Base-by-base conservation (phyloP, 2,329 filamentous ascomycete species). In the Sporothrix humicola region DNA sequence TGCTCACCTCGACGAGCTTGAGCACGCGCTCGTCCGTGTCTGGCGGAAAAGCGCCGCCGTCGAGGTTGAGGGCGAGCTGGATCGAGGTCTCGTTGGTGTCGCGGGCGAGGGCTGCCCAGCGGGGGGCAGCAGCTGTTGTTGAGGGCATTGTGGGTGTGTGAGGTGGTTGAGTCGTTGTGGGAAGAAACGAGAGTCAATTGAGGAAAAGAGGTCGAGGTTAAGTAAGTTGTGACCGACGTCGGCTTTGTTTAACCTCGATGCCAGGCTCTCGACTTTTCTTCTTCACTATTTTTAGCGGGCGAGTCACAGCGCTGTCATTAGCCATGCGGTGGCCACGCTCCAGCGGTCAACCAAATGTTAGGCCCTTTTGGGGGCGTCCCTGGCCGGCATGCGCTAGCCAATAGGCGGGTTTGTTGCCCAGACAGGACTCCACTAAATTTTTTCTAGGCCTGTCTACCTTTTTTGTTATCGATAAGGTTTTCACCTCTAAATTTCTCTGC, bases 41-140 rank as follows among this genome's bases (percentile, higher is more conserved):
- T 15, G 88, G 85, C 37, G 92, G 90, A 81, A 93, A 72, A 8
- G 20, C 92, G 58, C 86, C 87, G 81, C 96, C 96, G 83, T 99
- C 96, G 75, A 99, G 89, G 84, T 96, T 97, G 78, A 99, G 87
- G 54, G 93, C 93, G 76, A 98, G 87, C 81, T 96, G 91, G 82
- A 99, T 97, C 82, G 97, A 97, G 81, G 96, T 99, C 86, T 99
- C 96, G 85, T 98, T 98, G 80, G 96, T 99, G 83, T 95, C 92
- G 81, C 96, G 94, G 77, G 92, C 90, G 78, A 98, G 85, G 72
- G 91, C 89, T 69, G 93, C 91, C 82, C 91, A 93, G 80, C 95
- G 92, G n/a, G 73, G 63, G 59, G 83, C 80, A 71, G 76, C 44
- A 10, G 78, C n/a, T 37, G 76, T 20, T 56, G 77, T 37, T n/a